Evolutionary conservation across 768 basidiomycete genomes (phyloP), one percentile per base, ranked within the genome.

Genomic region (Tulasnella sp.): DNA sequence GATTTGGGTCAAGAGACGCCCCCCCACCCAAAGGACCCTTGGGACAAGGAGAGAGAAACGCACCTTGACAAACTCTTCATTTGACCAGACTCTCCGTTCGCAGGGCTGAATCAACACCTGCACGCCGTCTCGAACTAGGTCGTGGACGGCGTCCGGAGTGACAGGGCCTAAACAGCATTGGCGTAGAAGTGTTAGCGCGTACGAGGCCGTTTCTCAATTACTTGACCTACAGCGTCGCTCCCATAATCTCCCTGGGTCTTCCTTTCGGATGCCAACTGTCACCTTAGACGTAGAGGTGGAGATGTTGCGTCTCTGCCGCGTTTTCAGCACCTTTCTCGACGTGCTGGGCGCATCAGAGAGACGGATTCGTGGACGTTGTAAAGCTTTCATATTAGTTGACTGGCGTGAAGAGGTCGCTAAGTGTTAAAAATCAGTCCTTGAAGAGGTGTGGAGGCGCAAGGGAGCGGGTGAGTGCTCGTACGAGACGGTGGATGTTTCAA

Each of bases 191-290:
- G 61, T 61, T 16, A 61, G 57, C 48, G 39, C 29, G 23, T 11
- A 76, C 20, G 37, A 35, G 15, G 57, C 0, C 20, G 20, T 6
- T 32, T 76, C 18, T 32, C 44, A 13, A 7, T 40, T 23, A 5
- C 29, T 48, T 51, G 23, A 18, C 26, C 32, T 74, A 77, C 77
- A 77, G 23, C 96, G 88, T 11, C 96, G 88, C 83, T 97, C 96
- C 95, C 95, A 98, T 77, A 93, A 89, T 74, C 96, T 86, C 40
- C 84, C 80, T 0, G 92, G 91, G 82, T 96, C 92, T 83, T 98
- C 96, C 51, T 91, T 89, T 23, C 93, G 86, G 35, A 92, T 87
- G 26, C 91, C 91, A 18, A 92, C 80, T 29, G 70, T 69, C 9
- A 77, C 77, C 11, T 77, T 77, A 2, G 69, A 35, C 5, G 69